Evolutionary conservation across 2,329 filamentous ascomycete genomes (phyloP), one percentile per base, ranked within the genome.

Genomic region (Chaetomium sp.): DNA sequence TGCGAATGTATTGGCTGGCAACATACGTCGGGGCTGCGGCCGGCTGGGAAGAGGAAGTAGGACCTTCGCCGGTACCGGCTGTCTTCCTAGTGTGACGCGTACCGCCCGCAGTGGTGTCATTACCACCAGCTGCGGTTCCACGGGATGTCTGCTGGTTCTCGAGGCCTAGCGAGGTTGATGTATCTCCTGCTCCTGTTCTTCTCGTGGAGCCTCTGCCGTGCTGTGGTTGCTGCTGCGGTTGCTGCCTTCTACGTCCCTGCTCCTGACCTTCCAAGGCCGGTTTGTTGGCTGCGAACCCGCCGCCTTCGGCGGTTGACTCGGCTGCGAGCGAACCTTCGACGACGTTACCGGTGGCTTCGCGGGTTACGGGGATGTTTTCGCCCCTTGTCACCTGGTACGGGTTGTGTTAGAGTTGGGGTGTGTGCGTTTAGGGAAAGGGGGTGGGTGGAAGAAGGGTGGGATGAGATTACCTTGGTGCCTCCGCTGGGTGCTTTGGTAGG

Each of bases 271-370:
- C 37, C 19, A 27, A 27, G 2, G 37, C 37, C 37, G 37, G 37
- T 32, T 76, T 74, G 71, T 89, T 88, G 55, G 77, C 69, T 42
- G 78, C 73, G 64, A 88, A 89, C 10, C 69, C 73, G 61, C 87
- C 88, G 55, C 78, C 78, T 27, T 74, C 62, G 47, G 76, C 72
- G 57, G 82, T 71, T 0, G 88, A 94, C 65, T 92, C 85, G 56
- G 83, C 86, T 9, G 89, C 89, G 5, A 95, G 82, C 6, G 88
- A 92, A 70, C 87, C 87, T 11, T 79, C 74, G 45, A 79, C 72
- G 1, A 92, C 78, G 33, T 76, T 65, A 52, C 89, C 89, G 5
- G 85, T 74, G 11, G 77, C 73, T 69, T 94, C 89, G 12, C 74
- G 68, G 56, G 76, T 79, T 1, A 66, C 54, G 34, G 81, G 79